phyloP scores from a whole-genome alignment of 2,329 filamentous ascomycete species.

The Sodiomyces alkalinus region DNA sequence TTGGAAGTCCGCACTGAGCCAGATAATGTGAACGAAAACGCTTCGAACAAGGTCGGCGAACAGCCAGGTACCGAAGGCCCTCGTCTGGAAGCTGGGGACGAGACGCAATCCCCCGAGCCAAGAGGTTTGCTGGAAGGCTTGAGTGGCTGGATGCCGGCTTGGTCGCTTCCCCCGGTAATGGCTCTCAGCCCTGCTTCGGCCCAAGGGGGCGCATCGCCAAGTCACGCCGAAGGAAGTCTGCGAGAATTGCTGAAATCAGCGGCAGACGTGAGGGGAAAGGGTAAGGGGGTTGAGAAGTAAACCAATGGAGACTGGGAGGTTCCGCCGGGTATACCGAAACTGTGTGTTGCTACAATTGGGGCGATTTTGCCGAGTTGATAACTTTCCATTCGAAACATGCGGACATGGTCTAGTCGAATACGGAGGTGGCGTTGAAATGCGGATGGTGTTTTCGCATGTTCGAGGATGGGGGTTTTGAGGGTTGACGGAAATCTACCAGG shows the following conservation, averaged over 20 bases:
- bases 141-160: constrained; percentile 27
- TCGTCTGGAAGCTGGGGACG: too few species aligned
- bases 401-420: too few species aligned
- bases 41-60: too few species aligned
- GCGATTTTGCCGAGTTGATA: too few species aligned
- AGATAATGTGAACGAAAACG: constrained; percentile 11
- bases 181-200: constrained; percentile 8
- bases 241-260: constrained; percentile 31
- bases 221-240: constrained; percentile 41
- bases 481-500: too few species aligned
- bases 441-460: too few species aligned
- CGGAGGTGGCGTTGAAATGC: too few species aligned
- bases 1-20: constrained; percentile 27
- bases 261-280: constrained; percentile 17
- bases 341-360: too few species aligned
- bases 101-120: constrained; percentile 13
- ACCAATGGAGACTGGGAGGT: constrained; percentile 3
- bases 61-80: constrained; percentile 9
- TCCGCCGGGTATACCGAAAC: too few species aligned
- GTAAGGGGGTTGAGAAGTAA: constrained; percentile 4
- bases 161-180: constrained; percentile 18
- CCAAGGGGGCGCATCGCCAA: constrained; percentile 14
- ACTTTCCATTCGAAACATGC: too few species aligned
- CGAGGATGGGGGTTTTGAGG: too few species aligned
- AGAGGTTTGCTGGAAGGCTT: constrained; percentile 21